phyloP scores from a whole-genome alignment of 768 basidiomycete genomes.

The Fibroporia radiculosa region DNA sequence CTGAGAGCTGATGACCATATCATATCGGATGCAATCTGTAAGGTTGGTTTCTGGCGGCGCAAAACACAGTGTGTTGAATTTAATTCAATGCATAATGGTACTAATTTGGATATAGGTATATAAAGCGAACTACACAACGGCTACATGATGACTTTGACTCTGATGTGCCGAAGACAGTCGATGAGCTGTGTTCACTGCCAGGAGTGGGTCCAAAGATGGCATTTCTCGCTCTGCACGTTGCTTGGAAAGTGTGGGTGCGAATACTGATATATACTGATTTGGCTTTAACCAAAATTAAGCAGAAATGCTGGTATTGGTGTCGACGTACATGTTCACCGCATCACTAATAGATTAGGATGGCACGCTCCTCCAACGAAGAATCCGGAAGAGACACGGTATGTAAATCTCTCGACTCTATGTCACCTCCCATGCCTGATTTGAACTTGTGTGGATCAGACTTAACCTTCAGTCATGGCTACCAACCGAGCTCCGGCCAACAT shows the following conservation, averaged over 20 bases:
- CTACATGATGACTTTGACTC: conserved; percentile 67
- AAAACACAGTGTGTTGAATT: conserved; percentile 62
- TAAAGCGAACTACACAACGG: conserved; percentile 64
- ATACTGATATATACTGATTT: background rate
- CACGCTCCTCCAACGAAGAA: conserved; percentile 77
- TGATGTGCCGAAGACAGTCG: conserved; percentile 85
- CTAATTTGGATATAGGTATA: conserved; percentile 39
- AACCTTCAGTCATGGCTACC: conserved; percentile 85
- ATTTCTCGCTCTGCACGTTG: conserved; percentile 73
- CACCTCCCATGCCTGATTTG: too few species aligned
- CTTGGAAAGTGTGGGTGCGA: conserved; percentile 67
- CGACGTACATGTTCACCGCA: conserved; percentile 93
- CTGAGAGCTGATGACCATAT: conserved; percentile 49
- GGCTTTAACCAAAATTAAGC: background rate
- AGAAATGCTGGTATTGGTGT: conserved; percentile 91
- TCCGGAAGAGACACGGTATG: conserved; percentile 81
- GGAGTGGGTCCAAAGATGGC: conserved; percentile 99
- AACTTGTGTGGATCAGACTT: conserved; percentile 38
- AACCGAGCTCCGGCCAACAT: conserved; percentile 59
- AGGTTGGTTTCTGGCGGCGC: conserved; percentile 89
- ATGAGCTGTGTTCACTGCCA: conserved; percentile 77
- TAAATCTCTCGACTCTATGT: background rate
- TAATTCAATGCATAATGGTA: conserved; percentile 7
- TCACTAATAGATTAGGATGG: conserved; percentile 91
- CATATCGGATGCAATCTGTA: conserved; percentile 70